Conservation (phyloP, 495 filamentous ascomycete genomes). For the Annulohypoxylon nitens region DNA sequence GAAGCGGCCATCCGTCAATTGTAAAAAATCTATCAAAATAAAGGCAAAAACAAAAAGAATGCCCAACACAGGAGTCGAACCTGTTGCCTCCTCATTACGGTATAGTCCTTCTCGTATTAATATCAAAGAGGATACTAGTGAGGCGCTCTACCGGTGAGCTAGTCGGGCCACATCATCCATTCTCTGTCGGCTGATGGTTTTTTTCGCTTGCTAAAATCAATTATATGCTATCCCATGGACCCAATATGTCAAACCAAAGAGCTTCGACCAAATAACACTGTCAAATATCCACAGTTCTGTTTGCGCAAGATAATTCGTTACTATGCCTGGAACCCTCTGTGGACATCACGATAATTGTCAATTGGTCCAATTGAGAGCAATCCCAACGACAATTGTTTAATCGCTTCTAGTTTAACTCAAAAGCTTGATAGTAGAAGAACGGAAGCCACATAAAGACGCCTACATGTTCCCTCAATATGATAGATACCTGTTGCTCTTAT, state of each 20-base stretch:
- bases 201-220: not conserved
- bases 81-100: conserved; percentile 38
- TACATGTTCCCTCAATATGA: too few relatives aligned
- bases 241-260: not conserved
- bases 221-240: not conserved
- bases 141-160: conserved; percentile 40
- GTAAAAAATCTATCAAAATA: too few relatives aligned
- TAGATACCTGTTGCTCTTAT: too few relatives aligned
- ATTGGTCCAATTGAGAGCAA: not conserved
- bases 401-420: too few relatives aligned
- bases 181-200: not conserved
- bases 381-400: not conserved
- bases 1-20: too few relatives aligned
- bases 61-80: conserved; percentile 42
- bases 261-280: not conserved
- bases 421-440: too few relatives aligned
- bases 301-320: not conserved
- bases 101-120: not conserved
- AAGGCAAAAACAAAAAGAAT: conserved; percentile 12
- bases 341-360: not conserved
- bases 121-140: conserved; percentile 23
- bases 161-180: conserved; percentile 30
- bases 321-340: too few relatives aligned
- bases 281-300: not conserved
- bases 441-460: too few relatives aligned